Evolutionary conservation across 495 filamentous ascomycete species (phyloP), one percentile per base, ranked within the genome.

Genomic region (Sporormia fimetaria): DNA sequence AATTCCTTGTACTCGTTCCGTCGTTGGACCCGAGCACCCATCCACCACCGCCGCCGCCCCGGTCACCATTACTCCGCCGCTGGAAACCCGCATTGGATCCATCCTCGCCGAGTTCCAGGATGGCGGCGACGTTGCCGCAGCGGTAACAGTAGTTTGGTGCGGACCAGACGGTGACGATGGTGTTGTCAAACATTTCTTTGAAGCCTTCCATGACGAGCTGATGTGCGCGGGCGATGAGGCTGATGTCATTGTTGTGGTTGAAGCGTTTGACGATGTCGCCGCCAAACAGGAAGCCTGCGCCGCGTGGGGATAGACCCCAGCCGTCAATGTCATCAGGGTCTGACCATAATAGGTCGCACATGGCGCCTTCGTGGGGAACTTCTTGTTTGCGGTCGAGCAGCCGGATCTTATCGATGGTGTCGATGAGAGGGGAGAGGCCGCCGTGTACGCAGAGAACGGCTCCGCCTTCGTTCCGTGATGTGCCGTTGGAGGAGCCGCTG

Each of bases 201-300:
- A 94, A 96, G 6, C 90, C 90, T 60, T 98, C 90, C 90, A 96
- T 98, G 23, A 98, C 90, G 17, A 98, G 75, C 63, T 98, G 90
- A 57, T 98, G 90, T 12, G 90, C 90, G 40, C 90, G 76, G 33
- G 90, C 90, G 33, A 98, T 87, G 27, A 98, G 68, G 3, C 78
- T 83, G 6, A 98, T 70, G 57, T 93, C 84, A 58, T 98, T 98
- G 12, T 73, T 69, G 59, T 94, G 79, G 59, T 96, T 98, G 67
- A 98, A 98, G 40, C 75, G 71, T 56, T 88, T 94, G 43, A 96
- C 90, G 42, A 96, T 95, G 59, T 98, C 87, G 11, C 81, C 81
- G 42, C 90, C 90, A 49, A 98, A 98, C 18, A 98, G 71, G 67
- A 95, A 98, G 10, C 90, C 90, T 0, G 90, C 90, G 7, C 90